Evolutionary conservation across 495 filamentous ascomycete species (phyloP).

Genomic region (Schizothecium vesticola): DNA sequence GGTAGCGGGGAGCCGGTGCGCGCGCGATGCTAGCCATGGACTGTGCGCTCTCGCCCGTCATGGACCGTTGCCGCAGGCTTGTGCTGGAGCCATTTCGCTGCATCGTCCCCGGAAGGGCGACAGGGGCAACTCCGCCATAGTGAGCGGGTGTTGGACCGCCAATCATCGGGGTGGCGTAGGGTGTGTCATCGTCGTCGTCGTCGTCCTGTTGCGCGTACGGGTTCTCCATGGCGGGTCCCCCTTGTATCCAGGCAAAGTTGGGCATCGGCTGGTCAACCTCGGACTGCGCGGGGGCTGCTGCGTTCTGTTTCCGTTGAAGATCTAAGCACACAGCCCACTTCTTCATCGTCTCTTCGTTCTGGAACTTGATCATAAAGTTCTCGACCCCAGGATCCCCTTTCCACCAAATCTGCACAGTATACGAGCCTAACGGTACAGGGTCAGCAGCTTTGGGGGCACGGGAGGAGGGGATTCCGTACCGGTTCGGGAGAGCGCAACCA

Average conservation of each 20-base stretch:
- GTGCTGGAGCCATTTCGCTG: constrained; percentile 75
- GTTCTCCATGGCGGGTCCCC: constrained; percentile 56
- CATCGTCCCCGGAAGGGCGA: constrained; percentile 41
- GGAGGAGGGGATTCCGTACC: constrained; percentile 48
- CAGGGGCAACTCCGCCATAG: constrained; percentile 7
- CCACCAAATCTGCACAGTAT: constrained; percentile 97
- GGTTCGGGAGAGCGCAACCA: constrained; percentile 73
- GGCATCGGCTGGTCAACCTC: constrained; percentile 35
- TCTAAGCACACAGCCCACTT: constrained; percentile 73
- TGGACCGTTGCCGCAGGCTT: constrained; percentile 74
- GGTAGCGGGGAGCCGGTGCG: constrained; percentile 62
- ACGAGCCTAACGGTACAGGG: constrained; percentile 57
- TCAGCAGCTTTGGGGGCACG: constrained; percentile 15
- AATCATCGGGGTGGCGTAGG: constrained; percentile 14
- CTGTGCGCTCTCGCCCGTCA: constrained; percentile 63
- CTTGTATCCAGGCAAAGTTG: constrained; percentile 79
- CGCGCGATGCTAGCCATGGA: constrained; percentile 44
- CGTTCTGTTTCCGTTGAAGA: constrained; percentile 51
- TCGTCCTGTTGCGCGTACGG: constrained; percentile 78
- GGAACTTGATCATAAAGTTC: constrained; percentile 90
- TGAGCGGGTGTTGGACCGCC: constrained; percentile 13
- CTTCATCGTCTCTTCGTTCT: constrained; percentile 83
- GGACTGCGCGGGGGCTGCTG: constrained; percentile 25
- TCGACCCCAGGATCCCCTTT: constrained; percentile 95
- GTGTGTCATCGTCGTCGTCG: constrained; percentile 64